A percentile compares a stretch with the other conserved stretches of the same genome.
These are phyloP conservation scores for Xanthoparmelia taractica DNA, from an alignment of 495 filamentous ascomycete species.

Conservation along the genomic window DNA sequence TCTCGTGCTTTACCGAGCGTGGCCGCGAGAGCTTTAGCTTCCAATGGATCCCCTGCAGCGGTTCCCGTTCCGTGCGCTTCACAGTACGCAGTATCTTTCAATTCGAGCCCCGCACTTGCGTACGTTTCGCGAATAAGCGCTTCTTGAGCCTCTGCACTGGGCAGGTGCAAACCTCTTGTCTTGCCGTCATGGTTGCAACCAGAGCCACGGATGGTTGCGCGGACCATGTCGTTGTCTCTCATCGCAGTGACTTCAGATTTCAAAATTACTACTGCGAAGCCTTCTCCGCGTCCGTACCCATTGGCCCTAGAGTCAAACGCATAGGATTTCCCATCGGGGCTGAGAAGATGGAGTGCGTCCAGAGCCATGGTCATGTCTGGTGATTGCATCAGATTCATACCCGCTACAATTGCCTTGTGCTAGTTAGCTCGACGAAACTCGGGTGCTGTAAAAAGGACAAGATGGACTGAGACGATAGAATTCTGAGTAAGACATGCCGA, in stretches of 20 bases:
- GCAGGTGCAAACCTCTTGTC: constrained; percentile 38
- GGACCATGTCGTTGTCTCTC: constrained; percentile 37
- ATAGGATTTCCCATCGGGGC: constrained; percentile 26
- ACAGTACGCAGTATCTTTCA: constrained; percentile 34
- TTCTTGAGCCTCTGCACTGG: constrained; percentile 34
- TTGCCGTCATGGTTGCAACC: constrained; percentile 46
- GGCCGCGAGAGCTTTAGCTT: constrained; percentile 31
- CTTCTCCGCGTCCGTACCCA: constrained; percentile 43
- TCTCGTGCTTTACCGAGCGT: constrained; percentile 15
- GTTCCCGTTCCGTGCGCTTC: constrained; percentile 51
- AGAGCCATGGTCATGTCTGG: constrained; percentile 20
- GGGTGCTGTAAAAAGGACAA: background rate
- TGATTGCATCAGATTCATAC: constrained; percentile 31
- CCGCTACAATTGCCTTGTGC: constrained; percentile 27
- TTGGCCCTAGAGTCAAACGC: constrained; percentile 28
- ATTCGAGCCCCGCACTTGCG: constrained; percentile 29
- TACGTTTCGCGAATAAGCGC: constrained; percentile 40
- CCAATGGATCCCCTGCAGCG: constrained; percentile 42
- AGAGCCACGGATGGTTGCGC: constrained; percentile 26
- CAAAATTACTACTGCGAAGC: constrained; percentile 35
- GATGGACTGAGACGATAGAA: too few relatives aligned
- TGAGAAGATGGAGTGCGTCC: constrained; percentile 30
- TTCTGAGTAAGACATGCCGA: background rate
- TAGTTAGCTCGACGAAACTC: background rate
- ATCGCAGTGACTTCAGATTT: constrained; percentile 37